These are phyloP conservation scores for Gossypium davidsonii DNA, from an alignment of 441 rosid species.

Conservation along the genomic window DNA sequence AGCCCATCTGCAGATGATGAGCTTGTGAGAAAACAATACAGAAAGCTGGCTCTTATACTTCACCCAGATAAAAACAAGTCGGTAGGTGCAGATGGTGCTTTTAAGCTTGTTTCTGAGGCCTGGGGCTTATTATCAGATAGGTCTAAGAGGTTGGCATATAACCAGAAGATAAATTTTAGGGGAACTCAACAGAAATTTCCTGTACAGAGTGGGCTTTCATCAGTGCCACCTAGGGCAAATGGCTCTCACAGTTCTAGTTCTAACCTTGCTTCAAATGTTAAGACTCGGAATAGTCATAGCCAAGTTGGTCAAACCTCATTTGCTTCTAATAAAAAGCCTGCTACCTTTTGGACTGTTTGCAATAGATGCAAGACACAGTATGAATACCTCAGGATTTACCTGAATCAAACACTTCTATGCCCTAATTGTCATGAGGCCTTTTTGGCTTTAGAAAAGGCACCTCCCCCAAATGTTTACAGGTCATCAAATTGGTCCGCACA, in stretches of 20 bases:
- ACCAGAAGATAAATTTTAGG: constrained; percentile 33
- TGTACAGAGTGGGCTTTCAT: constrained; percentile 34
- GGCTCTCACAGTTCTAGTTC: constrained; percentile 40
- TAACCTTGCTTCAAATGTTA: constrained; percentile 23
- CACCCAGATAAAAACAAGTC: constrained; percentile 95
- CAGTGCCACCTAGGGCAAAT: constrained; percentile 38
- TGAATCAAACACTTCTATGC: constrained; percentile 72
- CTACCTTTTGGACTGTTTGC: constrained; percentile 93
- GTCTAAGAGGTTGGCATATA: constrained; percentile 51
- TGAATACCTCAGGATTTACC: constrained; percentile 68
- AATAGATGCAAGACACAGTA: constrained; percentile 63
- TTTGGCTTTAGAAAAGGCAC: constrained; percentile 57
- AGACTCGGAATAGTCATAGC: constrained; percentile 24
- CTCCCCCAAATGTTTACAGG: constrained; percentile 42
- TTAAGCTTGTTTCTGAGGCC: constrained; percentile 73
- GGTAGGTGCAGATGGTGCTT: constrained; percentile 80
- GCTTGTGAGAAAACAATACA: constrained; percentile 58
- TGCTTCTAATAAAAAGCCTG: constrained; percentile 28
- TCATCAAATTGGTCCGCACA: constrained; percentile 37
- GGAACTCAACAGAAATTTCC: constrained; percentile 30
- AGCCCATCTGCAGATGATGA: constrained; percentile 67
- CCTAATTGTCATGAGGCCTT: constrained; percentile 67
- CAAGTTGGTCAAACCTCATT: constrained; percentile 18
- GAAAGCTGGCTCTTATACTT: constrained; percentile 66
- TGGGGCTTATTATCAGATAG: constrained; percentile 75